Base-by-base conservation (phyloP, 495 filamentous ascomycete species). In the Xylaria castorea region DNA sequence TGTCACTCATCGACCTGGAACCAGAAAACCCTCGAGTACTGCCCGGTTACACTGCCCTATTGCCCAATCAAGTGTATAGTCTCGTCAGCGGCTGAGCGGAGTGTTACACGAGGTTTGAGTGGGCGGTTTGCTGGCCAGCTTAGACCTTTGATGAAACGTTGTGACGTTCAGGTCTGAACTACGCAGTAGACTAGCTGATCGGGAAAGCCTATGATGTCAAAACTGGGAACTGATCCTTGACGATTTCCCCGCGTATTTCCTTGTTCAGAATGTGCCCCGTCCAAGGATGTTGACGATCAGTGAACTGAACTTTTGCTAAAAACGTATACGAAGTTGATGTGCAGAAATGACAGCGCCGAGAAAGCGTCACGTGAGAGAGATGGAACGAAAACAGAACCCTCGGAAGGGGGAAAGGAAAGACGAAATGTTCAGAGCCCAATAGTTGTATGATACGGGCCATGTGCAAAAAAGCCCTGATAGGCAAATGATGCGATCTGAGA, bases 261-360 rank as follows among this genome's bases (percentile, higher is more conserved):
- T 55, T 40, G 48, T 40, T 40, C 48, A 42, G 65, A 27, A 55
- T 55, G 48, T 11, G 38, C 65, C 48, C 32, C 1, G 50, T 3
- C 32, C 48, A 22, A 44, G 30, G 12, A 57, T 57, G 34, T 7
- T 22, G 50, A 57, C 22, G 66, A 57, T 57, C 48, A 40, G n/a
- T 12, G 6, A 70, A 18, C 25, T n/a, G n/a, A n/a, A n/a, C n/a
- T n/a, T 40, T 63, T 8, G 53, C 30, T 27, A 42, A 44, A 64
- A 40, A 25, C 27, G 16, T 46, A 12, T 51, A n/a, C 3, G 53
- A 48, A 32, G 12, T 44, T 71, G 60, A 65, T 58, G 46, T 71
- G 60, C 61, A 71, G 50, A 16, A 51, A 42, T 61, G 58, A 61
- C 58, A 38, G 58, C 12, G 34, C 68, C 58, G 50, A 42, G 58